A percentile compares a stretch with the other conserved stretches of the same genome.
These are phyloP conservation scores for Geotrichum siamense DNA, from an alignment of 1,139 yeast genomes.

Conservation along the genomic window DNA sequence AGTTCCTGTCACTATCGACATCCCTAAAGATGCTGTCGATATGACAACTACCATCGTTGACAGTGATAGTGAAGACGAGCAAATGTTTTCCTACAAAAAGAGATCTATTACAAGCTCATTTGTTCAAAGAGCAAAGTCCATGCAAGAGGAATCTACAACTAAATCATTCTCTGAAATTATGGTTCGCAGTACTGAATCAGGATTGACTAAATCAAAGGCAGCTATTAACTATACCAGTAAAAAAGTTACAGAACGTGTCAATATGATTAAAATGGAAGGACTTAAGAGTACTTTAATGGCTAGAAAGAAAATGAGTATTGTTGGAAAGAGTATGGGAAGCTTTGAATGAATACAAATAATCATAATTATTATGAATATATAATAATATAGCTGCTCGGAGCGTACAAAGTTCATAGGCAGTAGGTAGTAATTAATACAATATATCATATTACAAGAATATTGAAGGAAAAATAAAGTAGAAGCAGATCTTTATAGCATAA, in stretches of 20 bases:
- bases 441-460: too few species aligned
- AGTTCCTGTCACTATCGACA: not conserved
- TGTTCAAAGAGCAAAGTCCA: not conserved
- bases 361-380: too few species aligned
- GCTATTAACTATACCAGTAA: slow-evolving; percentile 9
- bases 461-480: too few species aligned
- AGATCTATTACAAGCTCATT: not conserved
- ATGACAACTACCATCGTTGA: slow-evolving; percentile 26
- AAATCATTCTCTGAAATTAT: slow-evolving; percentile 4
- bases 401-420: too few species aligned
- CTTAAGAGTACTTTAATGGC: not conserved
- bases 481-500: too few species aligned
- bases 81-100: slow-evolving; percentile 23
- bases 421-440: too few species aligned
- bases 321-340: not conserved
- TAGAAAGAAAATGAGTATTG: not conserved
- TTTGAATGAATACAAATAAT: too few species aligned
- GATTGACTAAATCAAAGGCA: slow-evolving; percentile 5
- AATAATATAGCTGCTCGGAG: too few species aligned
- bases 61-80: slow-evolving; percentile 39
- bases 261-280: not conserved
- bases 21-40: slow-evolving; percentile 19
- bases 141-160: not conserved
- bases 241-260: not conserved
- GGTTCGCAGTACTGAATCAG: not conserved